Percentiles rank a stretch among this genome's conserved stretches.
Evolutionary conservation across 2,329 filamentous ascomycete genomes (phyloP).

Genomic region (Pseudogymnoascus sp.): DNA sequence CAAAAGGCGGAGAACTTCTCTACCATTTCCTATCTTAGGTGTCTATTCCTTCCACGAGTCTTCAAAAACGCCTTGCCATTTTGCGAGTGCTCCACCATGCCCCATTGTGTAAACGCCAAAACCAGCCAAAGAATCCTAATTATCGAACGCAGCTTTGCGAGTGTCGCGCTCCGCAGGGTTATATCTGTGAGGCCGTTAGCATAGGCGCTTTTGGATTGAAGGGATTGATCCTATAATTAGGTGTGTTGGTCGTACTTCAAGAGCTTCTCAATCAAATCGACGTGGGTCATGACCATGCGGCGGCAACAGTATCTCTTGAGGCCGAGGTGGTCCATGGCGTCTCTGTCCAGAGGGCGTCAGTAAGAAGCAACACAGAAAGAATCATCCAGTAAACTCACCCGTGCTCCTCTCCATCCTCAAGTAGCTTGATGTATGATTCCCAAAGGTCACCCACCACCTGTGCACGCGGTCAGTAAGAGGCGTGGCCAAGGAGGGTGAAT

Average conservation of each 20-base stretch:
- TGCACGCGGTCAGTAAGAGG: constrained; percentile 8
- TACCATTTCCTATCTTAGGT: constrained; percentile 9
- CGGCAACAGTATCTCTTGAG: constrained; percentile 97
- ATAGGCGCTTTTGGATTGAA: background rate
- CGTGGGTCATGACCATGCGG: constrained; percentile 99
- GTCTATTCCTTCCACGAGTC: constrained; percentile 11
- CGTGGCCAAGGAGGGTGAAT: constrained; percentile 1
- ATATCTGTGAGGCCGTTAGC: constrained; percentile 33
- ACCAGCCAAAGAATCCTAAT: constrained; percentile 13
- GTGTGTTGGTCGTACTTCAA: constrained; percentile 60
- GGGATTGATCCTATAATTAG: background rate
- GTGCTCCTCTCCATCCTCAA: constrained; percentile 70
- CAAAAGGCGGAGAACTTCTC: constrained; percentile 8
- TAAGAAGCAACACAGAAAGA: background rate
- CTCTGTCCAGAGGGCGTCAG: constrained; percentile 45
- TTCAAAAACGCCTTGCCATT: constrained; percentile 21
- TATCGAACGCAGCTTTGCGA: constrained; percentile 32
- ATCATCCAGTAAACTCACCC: constrained; percentile 50
- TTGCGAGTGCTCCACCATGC: constrained; percentile 7
- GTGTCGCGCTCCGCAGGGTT: constrained; percentile 42
- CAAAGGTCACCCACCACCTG: constrained; percentile 91
- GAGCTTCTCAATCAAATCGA: constrained; percentile 97
- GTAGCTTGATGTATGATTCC: constrained; percentile 87
- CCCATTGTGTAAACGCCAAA: constrained; percentile 11
- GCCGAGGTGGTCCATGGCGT: constrained; percentile 91